A percentile compares a stretch with the other conserved stretches of the same genome.
These are phyloP conservation scores for Wickerhamomyces queroliae DNA, from an alignment of 805 yeast species.

Conservation along the genomic window DNA sequence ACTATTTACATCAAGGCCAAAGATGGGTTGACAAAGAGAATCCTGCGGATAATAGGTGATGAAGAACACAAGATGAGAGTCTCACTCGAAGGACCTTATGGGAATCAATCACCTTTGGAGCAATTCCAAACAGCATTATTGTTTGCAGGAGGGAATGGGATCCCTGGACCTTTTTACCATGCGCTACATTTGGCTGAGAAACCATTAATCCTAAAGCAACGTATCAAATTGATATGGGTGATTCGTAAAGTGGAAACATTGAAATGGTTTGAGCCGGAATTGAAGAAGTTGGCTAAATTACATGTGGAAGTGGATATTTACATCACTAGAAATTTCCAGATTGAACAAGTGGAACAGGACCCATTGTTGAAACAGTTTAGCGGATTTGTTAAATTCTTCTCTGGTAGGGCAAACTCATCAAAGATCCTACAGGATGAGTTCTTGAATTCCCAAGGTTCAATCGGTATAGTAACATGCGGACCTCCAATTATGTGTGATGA, in stretches of 20 bases:
- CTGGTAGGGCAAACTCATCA: conserved; percentile 42
- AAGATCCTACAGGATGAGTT: conserved; percentile 34
- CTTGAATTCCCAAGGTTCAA: conserved; percentile 33
- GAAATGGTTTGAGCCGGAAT: conserved; percentile 36
- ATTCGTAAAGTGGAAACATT: conserved; percentile 48
- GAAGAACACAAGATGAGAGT: conserved; percentile 28
- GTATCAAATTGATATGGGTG: conserved; percentile 54
- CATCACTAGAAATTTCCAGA: conserved; percentile 29
- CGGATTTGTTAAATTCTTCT: conserved; percentile 27
- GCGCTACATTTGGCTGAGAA: conserved; percentile 23
- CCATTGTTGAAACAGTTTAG: conserved; percentile 1
- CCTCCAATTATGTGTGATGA: conserved; percentile 59
- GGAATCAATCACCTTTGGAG: conserved; percentile 33
- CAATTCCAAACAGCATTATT: conserved; percentile 32
- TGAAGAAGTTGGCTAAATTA: conserved; percentile 29
- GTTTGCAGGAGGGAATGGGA: conserved; percentile 48
- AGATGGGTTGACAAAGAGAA: conserved; percentile 45
- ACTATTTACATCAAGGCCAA: conserved; percentile 43
- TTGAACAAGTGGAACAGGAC: not conserved
- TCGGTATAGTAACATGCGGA: conserved; percentile 59
- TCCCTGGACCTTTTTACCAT: conserved; percentile 43
- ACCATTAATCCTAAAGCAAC: conserved; percentile 19
- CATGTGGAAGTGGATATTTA: conserved; percentile 29
- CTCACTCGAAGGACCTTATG: conserved; percentile 62
- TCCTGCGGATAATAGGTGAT: conserved; percentile 9